Percentiles rank a stretch among this genome's conserved stretches.
Evolutionary conservation across 495 filamentous ascomycete genomes (phyloP).

Genomic region (Cercophora newfieldiana): DNA sequence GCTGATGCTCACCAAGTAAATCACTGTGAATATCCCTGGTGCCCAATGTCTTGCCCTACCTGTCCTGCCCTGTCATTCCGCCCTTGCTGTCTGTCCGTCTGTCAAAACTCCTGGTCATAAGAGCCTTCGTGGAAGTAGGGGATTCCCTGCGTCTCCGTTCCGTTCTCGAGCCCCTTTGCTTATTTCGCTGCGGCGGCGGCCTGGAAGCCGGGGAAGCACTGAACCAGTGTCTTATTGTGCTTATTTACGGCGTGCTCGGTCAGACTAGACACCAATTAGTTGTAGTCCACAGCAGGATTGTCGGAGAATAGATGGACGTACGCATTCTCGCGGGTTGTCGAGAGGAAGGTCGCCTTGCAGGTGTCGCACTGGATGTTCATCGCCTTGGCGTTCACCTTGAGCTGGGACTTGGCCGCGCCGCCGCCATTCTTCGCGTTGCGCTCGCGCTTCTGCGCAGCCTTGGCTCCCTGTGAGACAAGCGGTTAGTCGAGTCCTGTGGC

Average conservation of each 20-base stretch:
- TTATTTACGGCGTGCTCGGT: conserved; percentile 57
- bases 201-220: conserved; percentile 55
- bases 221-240: conserved; percentile 52
- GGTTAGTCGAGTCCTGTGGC: neutral
- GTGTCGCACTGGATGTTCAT: conserved; percentile 57
- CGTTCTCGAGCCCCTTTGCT: neutral
- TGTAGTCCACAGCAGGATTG: neutral
- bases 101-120: conserved; percentile 6
- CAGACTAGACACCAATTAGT: conserved; percentile 36
- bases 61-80: conserved; percentile 3
- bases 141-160: neutral
- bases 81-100: conserved; percentile 3
- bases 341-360: conserved; percentile 59
- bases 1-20: conserved; percentile 16
- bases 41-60: neutral
- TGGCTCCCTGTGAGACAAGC: conserved; percentile 45
- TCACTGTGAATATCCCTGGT: neutral
- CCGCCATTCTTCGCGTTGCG: conserved; percentile 51
- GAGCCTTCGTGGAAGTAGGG: neutral
- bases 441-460: conserved; percentile 59
- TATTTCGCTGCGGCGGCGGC: conserved; percentile 22
- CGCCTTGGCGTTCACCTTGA: conserved; percentile 54
- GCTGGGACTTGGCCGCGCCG: conserved; percentile 52
- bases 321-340: conserved; percentile 55
- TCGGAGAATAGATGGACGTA: conserved; percentile 33